A percentile compares a stretch with the other conserved stretches of the same genome.
Conservation (phyloP, 768 basidiomycete genomes). For the Podaxis mareebaensis region DNA sequence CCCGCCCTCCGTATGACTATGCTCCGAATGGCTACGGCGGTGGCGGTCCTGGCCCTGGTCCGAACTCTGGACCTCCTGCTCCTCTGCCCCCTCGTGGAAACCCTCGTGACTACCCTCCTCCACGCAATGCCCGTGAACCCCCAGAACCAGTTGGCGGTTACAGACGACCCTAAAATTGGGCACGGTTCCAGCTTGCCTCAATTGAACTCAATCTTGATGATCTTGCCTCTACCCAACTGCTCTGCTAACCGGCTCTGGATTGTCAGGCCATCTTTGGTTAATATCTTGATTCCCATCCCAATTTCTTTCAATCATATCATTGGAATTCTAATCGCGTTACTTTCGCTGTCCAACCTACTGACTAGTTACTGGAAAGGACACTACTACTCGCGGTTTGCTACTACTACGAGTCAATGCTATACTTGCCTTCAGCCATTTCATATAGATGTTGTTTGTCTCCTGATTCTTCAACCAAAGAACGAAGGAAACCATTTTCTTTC, state of each 20-base stretch:
- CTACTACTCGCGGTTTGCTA: slow-evolving; percentile 7
- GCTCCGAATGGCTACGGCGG: slow-evolving; percentile 50
- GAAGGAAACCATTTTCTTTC: slow-evolving; percentile 49
- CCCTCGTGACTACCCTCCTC: slow-evolving; percentile 49
- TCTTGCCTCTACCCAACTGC: slow-evolving; percentile 11
- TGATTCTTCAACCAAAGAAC: slow-evolving; percentile 59
- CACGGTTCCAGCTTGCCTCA: background rate
- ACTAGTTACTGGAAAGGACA: slow-evolving; percentile 17
- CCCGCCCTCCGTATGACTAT: slow-evolving; percentile 55
- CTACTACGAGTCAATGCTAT: slow-evolving; percentile 6
- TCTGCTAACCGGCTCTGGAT: slow-evolving; percentile 8
- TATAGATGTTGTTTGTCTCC: slow-evolving; percentile 52
- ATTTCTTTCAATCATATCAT: slow-evolving; percentile 15
- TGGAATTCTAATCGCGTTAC: slow-evolving; percentile 15
- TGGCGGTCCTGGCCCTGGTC: slow-evolving; percentile 11
- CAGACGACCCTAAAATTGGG: slow-evolving; percentile 35
- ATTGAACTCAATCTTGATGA: background rate
- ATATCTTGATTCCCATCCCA: background rate
- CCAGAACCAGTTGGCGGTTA: slow-evolving; percentile 40
- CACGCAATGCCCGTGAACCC: slow-evolving; percentile 47
- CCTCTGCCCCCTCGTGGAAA: slow-evolving; percentile 16
- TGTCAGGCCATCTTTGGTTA: background rate
- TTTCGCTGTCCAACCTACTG: slow-evolving; percentile 6
- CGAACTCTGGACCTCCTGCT: slow-evolving; percentile 13
- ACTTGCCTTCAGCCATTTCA: slow-evolving; percentile 37